Conservation (phyloP, 1,139 yeast species). For the Saccharomycopsis crataegensis region DNA sequence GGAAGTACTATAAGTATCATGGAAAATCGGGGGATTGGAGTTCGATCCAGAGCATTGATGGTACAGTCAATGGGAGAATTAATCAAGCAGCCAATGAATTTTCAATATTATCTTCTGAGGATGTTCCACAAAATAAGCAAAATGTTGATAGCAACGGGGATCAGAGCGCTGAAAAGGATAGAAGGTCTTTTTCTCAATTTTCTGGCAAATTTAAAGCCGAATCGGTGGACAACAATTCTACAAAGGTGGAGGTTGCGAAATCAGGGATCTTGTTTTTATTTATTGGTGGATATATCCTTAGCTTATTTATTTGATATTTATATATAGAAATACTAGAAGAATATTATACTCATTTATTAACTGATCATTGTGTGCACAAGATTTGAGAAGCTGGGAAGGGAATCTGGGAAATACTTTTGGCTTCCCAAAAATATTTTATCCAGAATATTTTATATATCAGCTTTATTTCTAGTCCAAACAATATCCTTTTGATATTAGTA, state of each 20-base stretch:
- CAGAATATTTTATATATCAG: no score
- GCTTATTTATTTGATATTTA: no score
- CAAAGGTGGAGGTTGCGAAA: no score
- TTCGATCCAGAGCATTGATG: slow-evolving; percentile 59
- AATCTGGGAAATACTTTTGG: no score
- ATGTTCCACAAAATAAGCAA: not conserved
- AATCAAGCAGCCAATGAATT: slow-evolving; percentile 42
- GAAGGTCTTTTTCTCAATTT: not conserved
- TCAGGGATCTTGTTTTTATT: no score
- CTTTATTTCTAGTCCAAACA: not conserved
- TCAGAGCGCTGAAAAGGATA: slow-evolving; percentile 20
- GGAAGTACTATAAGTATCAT: slow-evolving; percentile 55
- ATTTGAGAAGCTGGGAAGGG: no score
- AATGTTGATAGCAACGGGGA: not conserved
- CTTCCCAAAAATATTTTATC: no score
- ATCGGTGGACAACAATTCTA: not conserved
- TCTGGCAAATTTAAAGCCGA: not conserved
- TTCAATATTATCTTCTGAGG: not conserved
- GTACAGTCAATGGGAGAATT: slow-evolving; percentile 56
- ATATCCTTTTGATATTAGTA: not conserved
- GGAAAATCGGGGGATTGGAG: slow-evolving; percentile 62
- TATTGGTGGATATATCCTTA: no score
- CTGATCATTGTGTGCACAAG: no score
- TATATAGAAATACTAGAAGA: no score
- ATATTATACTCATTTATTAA: no score